Percentiles rank a stretch among this genome's conserved stretches.
These are phyloP conservation scores for Diplocarpon rosae DNA, from an alignment of 2,329 filamentous ascomycete species.

Conservation along the genomic window DNA sequence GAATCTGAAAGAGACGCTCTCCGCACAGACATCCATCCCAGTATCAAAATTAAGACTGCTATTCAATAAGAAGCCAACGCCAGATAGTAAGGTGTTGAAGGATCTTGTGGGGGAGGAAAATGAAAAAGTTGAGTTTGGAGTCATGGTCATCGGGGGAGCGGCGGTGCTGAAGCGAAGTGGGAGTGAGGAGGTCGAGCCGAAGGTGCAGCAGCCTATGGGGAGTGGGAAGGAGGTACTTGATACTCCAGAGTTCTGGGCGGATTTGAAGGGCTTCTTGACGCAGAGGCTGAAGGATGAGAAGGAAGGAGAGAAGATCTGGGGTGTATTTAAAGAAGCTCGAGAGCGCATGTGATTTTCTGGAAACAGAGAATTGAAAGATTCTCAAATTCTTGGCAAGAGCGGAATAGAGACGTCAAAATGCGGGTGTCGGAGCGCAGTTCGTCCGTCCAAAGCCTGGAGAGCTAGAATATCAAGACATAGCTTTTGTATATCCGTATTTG, in stretches of 20 bases:
- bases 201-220: constrained; percentile 40
- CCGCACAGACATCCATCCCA: constrained; percentile 49
- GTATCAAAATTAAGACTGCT: constrained; percentile 78
- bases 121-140: constrained; percentile 58
- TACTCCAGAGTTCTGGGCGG: constrained; percentile 73
- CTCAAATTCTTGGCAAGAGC: constrained; percentile 13
- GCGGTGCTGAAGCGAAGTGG: constrained; percentile 32
- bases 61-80: constrained; percentile 74
- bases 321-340: constrained; percentile 57
- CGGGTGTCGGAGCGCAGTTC: background rate
- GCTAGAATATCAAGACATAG: constrained; percentile 11
- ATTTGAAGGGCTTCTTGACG: constrained; percentile 69
- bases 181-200: constrained; percentile 26
- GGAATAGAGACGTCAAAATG: constrained; percentile 15
- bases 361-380: background rate
- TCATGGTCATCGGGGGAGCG: constrained; percentile 79
- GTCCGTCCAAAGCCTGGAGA: background rate
- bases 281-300: constrained; percentile 66
- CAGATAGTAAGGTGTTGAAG: constrained; percentile 64
- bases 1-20: constrained; percentile 64
- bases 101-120: constrained; percentile 54
- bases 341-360: constrained; percentile 6
- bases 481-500: constrained; percentile 20
- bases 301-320: constrained; percentile 51
- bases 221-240: constrained; percentile 47